Evolutionary conservation across 2,329 filamentous ascomycete genomes (phyloP), one percentile per base, ranked within the genome.

Genomic region (Plenodomus tracheiphilus): DNA sequence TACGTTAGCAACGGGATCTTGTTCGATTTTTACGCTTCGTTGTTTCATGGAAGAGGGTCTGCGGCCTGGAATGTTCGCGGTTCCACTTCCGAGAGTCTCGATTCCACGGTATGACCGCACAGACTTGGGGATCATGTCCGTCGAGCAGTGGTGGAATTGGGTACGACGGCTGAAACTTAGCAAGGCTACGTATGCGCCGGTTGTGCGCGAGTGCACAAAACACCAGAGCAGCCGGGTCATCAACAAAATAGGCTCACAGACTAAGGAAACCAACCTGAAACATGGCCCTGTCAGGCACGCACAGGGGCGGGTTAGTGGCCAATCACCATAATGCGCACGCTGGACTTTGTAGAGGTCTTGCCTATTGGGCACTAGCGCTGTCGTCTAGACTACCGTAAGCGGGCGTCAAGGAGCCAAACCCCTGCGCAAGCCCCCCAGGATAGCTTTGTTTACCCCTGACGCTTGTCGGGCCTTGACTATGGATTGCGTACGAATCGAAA

Each of bases 351-450:
- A 18, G 16, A 46, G 16, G 43, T 46, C 44, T 56, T 55, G 50
- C 53, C 53, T 45, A 25, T 43, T 52, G 25, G 4, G 36, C 30
- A 20, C 25, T 64, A 63, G 54, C 39, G 20, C 13, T 21, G 25
- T 53, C 51, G 54, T 32, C 50, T 49, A 54, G 53, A 48, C 21
- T 44, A 52, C 56, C 54, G 43, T 28, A 58, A 54, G 43, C 36
- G 54, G 59, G 53, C 41, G 53, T 51, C 54, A 55, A 45, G 50
- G 47, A 56, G 39, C 25, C 8, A 20, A 41, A 42, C 53, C 54
- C 60, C 56, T 62, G 61, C 59, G 54, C 53, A 56, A 63, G 59
- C 51, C 50, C 46, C 46, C 52, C 50, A 56, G n/a, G n/a, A 55
- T 59, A 50, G 50, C 51, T 45, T 32, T 35, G 18, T 38, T 51